Evolutionary conservation across 2,329 filamentous ascomycete genomes (phyloP).

Genomic region (Aspergillus pseudoviridinutans): DNA sequence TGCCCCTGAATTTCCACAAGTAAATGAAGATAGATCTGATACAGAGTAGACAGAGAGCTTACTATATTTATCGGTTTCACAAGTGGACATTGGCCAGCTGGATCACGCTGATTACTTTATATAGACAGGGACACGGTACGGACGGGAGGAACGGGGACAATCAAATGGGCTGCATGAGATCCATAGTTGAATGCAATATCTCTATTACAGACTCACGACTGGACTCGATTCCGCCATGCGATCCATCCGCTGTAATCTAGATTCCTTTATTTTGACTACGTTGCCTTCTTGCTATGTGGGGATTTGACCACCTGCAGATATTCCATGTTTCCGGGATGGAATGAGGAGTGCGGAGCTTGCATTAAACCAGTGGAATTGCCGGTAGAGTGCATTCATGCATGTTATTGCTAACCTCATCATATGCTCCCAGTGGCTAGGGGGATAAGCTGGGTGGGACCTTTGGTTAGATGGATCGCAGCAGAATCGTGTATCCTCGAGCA

Average conservation of each 20-base stretch:
- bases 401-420: not conserved
- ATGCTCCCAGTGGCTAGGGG: not conserved
- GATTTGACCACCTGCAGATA: not conserved
- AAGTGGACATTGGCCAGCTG: no score
- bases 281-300: no score
- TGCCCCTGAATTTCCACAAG: not conserved
- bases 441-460: not conserved
- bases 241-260: not conserved
- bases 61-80: not conserved
- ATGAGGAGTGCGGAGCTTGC: not conserved
- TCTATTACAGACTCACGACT: not conserved
- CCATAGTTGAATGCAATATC: not conserved
- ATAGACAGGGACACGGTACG: not conserved
- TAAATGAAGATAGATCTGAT: not conserved
- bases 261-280: no score
- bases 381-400: not conserved
- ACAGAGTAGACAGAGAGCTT: not conserved
- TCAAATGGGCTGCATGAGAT: not conserved
- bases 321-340: not conserved
- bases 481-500: not conserved
- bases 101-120: not conserved
- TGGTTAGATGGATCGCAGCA: not conserved
- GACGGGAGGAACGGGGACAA: not conserved
- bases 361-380: not conserved
- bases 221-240: not conserved